phyloP scores from a whole-genome alignment of 495 filamentous ascomycete genomes.

The Lichenothelia convexa region DNA sequence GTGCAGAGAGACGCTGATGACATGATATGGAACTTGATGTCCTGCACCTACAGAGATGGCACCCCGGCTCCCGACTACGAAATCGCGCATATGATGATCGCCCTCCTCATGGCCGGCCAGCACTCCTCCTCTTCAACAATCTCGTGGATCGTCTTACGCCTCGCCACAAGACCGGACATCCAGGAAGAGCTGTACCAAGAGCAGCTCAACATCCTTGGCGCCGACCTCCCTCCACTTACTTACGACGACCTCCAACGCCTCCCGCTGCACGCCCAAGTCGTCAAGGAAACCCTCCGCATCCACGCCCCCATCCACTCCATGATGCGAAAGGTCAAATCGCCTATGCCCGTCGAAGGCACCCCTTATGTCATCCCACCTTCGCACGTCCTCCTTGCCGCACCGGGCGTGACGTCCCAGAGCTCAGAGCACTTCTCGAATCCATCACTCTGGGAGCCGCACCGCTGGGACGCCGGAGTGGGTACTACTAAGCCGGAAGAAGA shows the following conservation, averaged over 20 bases:
- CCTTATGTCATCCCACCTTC: conserved; percentile 56
- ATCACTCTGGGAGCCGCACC: conserved; percentile 64
- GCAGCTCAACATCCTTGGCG: conserved; percentile 31
- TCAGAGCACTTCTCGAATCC: conserved; percentile 66
- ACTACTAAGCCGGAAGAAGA: conserved; percentile 36
- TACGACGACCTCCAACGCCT: conserved; percentile 35
- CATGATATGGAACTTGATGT: conserved; percentile 55
- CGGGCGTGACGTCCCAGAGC: conserved; percentile 55
- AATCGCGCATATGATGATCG: conserved; percentile 52
- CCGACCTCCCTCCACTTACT: conserved; percentile 32
- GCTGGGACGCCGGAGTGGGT: conserved; percentile 50
- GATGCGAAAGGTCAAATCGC: conserved; percentile 41
- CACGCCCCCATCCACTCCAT: conserved; percentile 49
- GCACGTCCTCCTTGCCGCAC: conserved; percentile 64
- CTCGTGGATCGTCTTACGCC: conserved; percentile 41
- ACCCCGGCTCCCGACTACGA: conserved; percentile 40
- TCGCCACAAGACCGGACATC: conserved; percentile 36
- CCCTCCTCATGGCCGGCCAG: conserved; percentile 46
- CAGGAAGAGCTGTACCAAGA: conserved; percentile 40
- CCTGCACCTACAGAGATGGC: conserved; percentile 43
- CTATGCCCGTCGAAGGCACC: conserved; percentile 52
- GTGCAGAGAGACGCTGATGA: conserved; percentile 37
- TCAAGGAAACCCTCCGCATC: conserved; percentile 43
- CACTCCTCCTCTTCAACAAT: conserved; percentile 42
- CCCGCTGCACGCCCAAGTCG: conserved; percentile 36